phyloP scores from a whole-genome alignment of 2,329 filamentous ascomycete species.

The Mycosphaerella sp. region DNA sequence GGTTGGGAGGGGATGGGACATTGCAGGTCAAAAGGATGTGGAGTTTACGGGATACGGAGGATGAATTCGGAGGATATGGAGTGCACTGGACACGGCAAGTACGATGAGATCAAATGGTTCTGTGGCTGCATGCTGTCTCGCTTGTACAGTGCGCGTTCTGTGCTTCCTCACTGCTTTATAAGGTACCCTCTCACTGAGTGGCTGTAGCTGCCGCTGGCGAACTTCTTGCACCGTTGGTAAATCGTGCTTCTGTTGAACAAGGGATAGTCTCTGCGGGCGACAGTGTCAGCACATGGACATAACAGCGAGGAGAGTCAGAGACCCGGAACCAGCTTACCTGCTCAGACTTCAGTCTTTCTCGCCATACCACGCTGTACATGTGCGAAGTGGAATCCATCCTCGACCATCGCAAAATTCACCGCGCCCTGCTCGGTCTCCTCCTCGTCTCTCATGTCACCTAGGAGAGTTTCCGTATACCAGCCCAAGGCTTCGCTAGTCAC shows the following conservation, averaged over 20 bases:
- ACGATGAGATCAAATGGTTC: too few species aligned
- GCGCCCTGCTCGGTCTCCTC: constrained; percentile 13
- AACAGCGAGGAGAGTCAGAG: neutral
- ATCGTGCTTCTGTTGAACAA: neutral
- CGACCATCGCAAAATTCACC: constrained; percentile 12
- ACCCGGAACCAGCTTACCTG: neutral
- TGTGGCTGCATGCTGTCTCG: too few species aligned
- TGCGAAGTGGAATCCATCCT: constrained; percentile 16
- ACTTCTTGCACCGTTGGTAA: neutral
- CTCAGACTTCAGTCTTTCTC: neutral
- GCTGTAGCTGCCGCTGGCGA: too few species aligned
- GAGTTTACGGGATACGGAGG: too few species aligned
- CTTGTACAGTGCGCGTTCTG: too few species aligned
- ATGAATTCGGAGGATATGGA: too few species aligned
- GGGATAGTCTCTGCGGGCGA: neutral
- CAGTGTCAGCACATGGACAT: neutral
- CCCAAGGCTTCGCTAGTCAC: constrained; percentile 9
- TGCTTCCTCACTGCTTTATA: too few species aligned
- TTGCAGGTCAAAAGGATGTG: too few species aligned
- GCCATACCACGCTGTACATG: constrained; percentile 3
- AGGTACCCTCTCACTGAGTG: too few species aligned
- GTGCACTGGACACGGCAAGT: too few species aligned
- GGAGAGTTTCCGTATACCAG: constrained; percentile 16
- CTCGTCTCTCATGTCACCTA: constrained; percentile 12
- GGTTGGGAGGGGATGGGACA: too few species aligned